A percentile compares a stretch with the other conserved stretches of the same genome.
These are phyloP conservation scores for Solanum bukasovii DNA, from an alignment of 257 asterid genomes.

Conservation along the genomic window DNA sequence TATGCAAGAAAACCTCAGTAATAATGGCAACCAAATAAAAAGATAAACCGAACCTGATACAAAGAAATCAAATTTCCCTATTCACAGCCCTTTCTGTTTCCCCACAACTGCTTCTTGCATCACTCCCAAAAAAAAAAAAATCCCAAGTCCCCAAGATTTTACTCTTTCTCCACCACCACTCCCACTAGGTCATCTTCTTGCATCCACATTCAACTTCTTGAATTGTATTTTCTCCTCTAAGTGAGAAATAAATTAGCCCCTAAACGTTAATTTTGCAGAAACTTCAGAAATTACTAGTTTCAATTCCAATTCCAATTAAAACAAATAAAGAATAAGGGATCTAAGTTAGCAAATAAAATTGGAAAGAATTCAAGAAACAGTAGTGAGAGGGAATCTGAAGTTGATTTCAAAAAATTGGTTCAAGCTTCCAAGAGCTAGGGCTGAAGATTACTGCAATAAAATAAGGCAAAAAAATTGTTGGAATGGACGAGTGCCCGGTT, in stretches of 20 bases:
- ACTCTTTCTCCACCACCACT: neutral
- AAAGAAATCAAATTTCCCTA: neutral
- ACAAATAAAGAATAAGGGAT: neutral
- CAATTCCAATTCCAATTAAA: neutral
- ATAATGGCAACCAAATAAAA: neutral
- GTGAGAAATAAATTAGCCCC: neutral
- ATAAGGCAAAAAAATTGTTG: neutral
- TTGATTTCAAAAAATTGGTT: neutral
- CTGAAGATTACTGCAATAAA: neutral
- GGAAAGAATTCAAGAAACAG: neutral
- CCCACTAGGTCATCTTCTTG: neutral
- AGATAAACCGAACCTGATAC: neutral
- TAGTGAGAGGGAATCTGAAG: neutral
- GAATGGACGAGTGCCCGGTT: neutral
- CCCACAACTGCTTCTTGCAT: neutral
- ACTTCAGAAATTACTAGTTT: neutral
- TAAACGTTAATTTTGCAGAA: neutral
- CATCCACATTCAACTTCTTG: neutral
- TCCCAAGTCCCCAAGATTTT: neutral
- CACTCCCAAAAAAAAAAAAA: neutral
- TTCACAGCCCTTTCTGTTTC: neutral
- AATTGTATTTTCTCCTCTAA: neutral
- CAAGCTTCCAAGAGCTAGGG: neutral
- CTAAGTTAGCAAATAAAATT: neutral
- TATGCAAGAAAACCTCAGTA: neutral